phyloP scores from a whole-genome alignment of 2,329 filamentous ascomycete species.

The Verticillium alfalfae region DNA sequence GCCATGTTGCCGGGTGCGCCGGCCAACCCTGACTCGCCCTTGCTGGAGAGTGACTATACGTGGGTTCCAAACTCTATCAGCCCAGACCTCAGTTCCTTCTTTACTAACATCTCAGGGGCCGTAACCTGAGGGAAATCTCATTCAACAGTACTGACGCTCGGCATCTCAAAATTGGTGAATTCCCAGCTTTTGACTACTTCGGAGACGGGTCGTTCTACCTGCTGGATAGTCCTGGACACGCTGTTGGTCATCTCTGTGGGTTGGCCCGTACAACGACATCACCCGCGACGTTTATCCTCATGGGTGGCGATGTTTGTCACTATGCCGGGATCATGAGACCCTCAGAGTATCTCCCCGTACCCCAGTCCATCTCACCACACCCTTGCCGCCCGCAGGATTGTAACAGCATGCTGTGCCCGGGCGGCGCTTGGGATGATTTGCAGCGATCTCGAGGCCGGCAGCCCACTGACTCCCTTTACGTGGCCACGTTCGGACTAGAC shows the following conservation, averaged over 20 bases:
- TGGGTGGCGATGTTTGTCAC: constrained; percentile 37
- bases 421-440: constrained; percentile 13
- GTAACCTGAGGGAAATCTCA: constrained; percentile 19
- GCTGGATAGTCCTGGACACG: constrained; percentile 33
- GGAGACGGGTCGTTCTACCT: constrained; percentile 35
- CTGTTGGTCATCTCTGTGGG: constrained; percentile 33
- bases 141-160: constrained; percentile 14
- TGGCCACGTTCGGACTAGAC: constrained; percentile 16
- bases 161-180: constrained; percentile 25
- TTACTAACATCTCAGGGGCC: constrained; percentile 8
- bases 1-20: constrained; percentile 42
- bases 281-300: constrained; percentile 29
- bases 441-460: constrained; percentile 14
- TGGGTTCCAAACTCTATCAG: neutral
- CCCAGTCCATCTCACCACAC: constrained; percentile 17
- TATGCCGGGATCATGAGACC: constrained; percentile 30
- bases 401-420: constrained; percentile 9
- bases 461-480: constrained; percentile 14
- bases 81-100: neutral
- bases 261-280: constrained; percentile 27
- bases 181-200: constrained; percentile 33
- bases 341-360: constrained; percentile 24
- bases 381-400: constrained; percentile 8
- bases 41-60: constrained; percentile 27
- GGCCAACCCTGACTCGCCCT: constrained; percentile 21